These are phyloP conservation scores for Tulasnella sp. DNA, from an alignment of 768 basidiomycete species.

Conservation along the genomic window DNA sequence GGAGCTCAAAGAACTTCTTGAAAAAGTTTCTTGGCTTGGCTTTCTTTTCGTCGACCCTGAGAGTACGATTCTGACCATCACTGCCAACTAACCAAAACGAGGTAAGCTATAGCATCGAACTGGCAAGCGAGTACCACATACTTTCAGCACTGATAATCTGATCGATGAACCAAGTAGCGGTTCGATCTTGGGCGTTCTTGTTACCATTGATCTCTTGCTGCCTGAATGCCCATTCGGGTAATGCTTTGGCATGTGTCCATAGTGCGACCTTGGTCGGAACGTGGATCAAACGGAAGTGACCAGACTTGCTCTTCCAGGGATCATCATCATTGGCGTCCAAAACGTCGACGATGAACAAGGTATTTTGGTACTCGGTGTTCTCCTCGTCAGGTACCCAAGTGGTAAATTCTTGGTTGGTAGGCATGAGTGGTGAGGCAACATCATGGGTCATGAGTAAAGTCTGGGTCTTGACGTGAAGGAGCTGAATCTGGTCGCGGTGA, in stretches of 20 bases:
- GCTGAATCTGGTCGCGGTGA: slow-evolving; percentile 76
- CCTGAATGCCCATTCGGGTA: slow-evolving; percentile 95
- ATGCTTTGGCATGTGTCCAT: slow-evolving; percentile 76
- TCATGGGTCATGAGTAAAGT: slow-evolving; percentile 85
- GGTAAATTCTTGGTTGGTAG: slow-evolving; percentile 98
- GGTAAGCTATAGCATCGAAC: neutral
- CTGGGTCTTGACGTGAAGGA: slow-evolving; percentile 78
- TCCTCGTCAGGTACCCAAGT: slow-evolving; percentile 70
- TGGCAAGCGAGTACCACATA: slow-evolving; percentile 29
- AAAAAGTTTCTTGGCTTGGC: slow-evolving; percentile 85
- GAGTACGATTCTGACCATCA: slow-evolving; percentile 43
- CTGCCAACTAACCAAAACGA: slow-evolving; percentile 33
- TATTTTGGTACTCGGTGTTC: slow-evolving; percentile 67
- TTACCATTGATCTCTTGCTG: slow-evolving; percentile 98
- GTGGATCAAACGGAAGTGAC: slow-evolving; percentile 85
- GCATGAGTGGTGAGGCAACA: slow-evolving; percentile 91
- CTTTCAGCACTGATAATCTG: slow-evolving; percentile 63
- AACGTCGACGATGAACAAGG: slow-evolving; percentile 68
- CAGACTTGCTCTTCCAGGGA: slow-evolving; percentile 85
- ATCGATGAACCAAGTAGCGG: slow-evolving; percentile 81
- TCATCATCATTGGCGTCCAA: slow-evolving; percentile 64
- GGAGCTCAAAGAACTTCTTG: slow-evolving; percentile 86
- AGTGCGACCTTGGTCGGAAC: slow-evolving; percentile 80
- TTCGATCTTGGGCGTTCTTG: slow-evolving; percentile 74
- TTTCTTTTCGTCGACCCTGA: slow-evolving; percentile 41